Evolutionary conservation across 352 stramenopile genomes (phyloP), one percentile per base, ranked within the genome.

Genomic region (Lagenidium sp.): DNA sequence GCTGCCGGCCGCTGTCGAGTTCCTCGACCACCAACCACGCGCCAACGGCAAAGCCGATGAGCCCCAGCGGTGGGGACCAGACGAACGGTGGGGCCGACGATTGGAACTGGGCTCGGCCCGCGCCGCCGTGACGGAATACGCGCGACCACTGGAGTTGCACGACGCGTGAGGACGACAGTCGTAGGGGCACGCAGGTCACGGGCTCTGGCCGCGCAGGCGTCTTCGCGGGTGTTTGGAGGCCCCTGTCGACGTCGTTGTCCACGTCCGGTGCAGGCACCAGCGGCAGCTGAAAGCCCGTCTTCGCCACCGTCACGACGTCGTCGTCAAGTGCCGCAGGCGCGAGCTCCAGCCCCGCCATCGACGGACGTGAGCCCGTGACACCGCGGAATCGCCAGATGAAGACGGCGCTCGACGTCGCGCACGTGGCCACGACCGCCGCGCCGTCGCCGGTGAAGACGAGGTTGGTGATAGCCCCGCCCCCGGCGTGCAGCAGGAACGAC

Each of bases 371-470:
- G n/a, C n/a, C n/a, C n/a, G 47, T 58, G 23, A 81, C 62, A 24
- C 69, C 75, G 19, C 71, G 65, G 45, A 85, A 84, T 10, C 57
- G 40, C 75, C 75, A 88, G 18, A 85, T 53, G 32, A 75, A 80
- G 8, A 76, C 47, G 10, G 72, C 68, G 6, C 47, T 79, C 0
- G 65, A 66, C 8, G 55, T 55, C 4, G 51, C 44, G 1, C 67
- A 67, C 11, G 64, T 58, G 3, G 68, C 57, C 13, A 88, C 38
- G 20, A 88, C 16, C 1, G 44, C 35, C 12, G 62, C 51, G 4
- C 68, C 69, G 34, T 68, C 61, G 7, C 41, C 53, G 4, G 68
- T 75, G 24, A 88, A 85, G 0, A 28, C 35, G 3, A 84, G 41
- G 0, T 48, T 44, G 0, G 42, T 66, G 3, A 88, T 52, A 37